These are phyloP conservation scores for Yamadazyma membranifaciens DNA, from an alignment of 1,139 yeast genomes.

Conservation along the genomic window DNA sequence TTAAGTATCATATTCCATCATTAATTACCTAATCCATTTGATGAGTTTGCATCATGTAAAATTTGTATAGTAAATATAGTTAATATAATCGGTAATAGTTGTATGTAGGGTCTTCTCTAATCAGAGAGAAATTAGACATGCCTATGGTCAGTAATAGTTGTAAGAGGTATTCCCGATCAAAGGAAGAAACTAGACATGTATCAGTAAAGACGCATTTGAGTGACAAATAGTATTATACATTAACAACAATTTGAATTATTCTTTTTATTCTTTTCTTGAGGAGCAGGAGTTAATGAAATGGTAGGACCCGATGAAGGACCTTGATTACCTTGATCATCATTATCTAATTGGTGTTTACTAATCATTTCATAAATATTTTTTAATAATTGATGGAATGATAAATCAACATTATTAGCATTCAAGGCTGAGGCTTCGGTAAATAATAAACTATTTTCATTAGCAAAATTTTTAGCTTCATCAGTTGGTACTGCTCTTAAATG, in stretches of 20 bases:
- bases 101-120: too few relatives aligned
- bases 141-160: too few relatives aligned
- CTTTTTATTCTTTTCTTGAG: conserved; percentile 70
- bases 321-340: conserved; percentile 41
- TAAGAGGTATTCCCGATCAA: too few relatives aligned
- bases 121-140: too few relatives aligned
- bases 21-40: too few relatives aligned
- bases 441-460: conserved; percentile 85
- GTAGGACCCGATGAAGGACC: conserved; percentile 79
- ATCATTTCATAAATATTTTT: conserved; percentile 93
- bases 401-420: conserved; percentile 91
- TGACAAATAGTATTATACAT: conserved; percentile 4
- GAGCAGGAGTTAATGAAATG: conserved; percentile 90
- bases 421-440: conserved; percentile 98
- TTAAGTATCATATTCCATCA: too few relatives aligned
- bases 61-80: background rate
- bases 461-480: conserved; percentile 94
- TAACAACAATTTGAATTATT: conserved; percentile 67
- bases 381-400: conserved; percentile 87
- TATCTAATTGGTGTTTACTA: conserved; percentile 80
- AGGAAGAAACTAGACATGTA: too few relatives aligned
- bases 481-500: conserved; percentile 97
- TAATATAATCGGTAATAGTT: background rate
- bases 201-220: too few relatives aligned
- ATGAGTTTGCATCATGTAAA: too few relatives aligned